Base-by-base conservation (phyloP, 2,329 filamentous ascomycete genomes). In the Aphanoascus verrucosus region DNA sequence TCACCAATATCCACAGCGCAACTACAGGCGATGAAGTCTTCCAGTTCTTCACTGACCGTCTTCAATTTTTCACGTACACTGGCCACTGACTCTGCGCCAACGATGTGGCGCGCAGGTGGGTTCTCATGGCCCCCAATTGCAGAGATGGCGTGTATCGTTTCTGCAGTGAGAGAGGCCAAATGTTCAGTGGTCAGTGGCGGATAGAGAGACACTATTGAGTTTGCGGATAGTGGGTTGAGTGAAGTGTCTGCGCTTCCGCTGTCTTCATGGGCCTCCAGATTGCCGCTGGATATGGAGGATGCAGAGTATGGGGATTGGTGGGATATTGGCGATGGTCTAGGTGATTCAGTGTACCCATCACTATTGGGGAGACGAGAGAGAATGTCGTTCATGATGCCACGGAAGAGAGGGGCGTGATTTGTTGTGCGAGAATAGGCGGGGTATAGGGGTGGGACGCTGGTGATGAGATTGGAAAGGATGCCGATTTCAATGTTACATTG, bases 91-190 rank as follows among this genome's bases (percentile, higher is more conserved):
- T 97, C 93, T 52, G 85, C 82, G 0, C 93, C 91, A 1, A 97
- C 90, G 62, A 97, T 96, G 66, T 97, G 91, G 32, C 93, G 77
- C 1, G 89, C 88, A 0, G 93, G 93, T 1, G 93, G 93, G 67
- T 97, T 97, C 65, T 96, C 90, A 66, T 96, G 90, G 0, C 91
- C 93, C 0, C 89, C 93, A 61, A 97, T 95, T 0, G 90, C 88
- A 12, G 86, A 87, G 44, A 98, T 76, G 1, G 91, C 90, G 67
- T 94, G 85, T 0, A 97, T 86, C 0, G 93, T 95, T 70, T 97
- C 93, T 56, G 84, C 79, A 3, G 94, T 85, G 15, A 97, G 73
- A 20, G 80, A 78, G 60, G 90, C 84, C 56, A 85, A 80, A 40
- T 88, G 78, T 4, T 78, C 74, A 1, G 77, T 72, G 5, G 84